Percentiles rank a stretch among this genome's conserved stretches.
These are phyloP conservation scores for Wickerhamomyces strasburgensis DNA, from an alignment of 805 yeast species.

Conservation along the genomic window DNA sequence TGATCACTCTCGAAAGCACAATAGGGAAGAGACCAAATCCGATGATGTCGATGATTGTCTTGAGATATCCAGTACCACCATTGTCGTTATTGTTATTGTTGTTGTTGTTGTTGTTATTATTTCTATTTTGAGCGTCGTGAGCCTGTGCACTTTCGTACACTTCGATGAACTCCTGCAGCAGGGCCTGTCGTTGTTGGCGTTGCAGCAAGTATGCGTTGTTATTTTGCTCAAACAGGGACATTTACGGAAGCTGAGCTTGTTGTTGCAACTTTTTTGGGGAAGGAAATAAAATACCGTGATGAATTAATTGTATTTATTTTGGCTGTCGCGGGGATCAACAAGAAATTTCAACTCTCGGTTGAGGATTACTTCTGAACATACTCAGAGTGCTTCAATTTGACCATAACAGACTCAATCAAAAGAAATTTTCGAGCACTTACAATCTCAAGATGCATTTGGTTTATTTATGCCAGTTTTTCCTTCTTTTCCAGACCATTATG, in stretches of 20 bases:
- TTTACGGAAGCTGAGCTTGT: background rate
- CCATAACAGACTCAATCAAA: too few species aligned
- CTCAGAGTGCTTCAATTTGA: too few species aligned
- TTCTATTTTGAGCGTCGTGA: too few species aligned
- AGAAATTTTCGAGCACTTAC: too few species aligned
- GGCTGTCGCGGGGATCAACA: too few species aligned
- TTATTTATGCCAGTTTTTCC: too few species aligned
- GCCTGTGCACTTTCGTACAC: background rate
- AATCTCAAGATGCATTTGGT: too few species aligned
- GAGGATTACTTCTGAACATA: too few species aligned
- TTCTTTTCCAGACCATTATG: background rate
- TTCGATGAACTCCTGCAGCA: background rate
- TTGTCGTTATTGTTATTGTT: background rate
- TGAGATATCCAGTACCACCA: background rate
- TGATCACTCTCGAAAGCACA: slow-evolving; percentile 4
- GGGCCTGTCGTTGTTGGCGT: background rate
- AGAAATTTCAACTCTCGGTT: too few species aligned
- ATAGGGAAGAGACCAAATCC: slow-evolving; percentile 11
- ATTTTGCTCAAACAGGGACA: background rate
- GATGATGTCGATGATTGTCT: slow-evolving; percentile 7
- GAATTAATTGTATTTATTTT: too few species aligned
- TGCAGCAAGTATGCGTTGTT: background rate
- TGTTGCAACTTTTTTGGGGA: too few species aligned
- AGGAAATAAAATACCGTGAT: too few species aligned
- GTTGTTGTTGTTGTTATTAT: background rate